These are phyloP conservation scores for Talaromyces wortmannii DNA, from an alignment of 495 filamentous ascomycete genomes.

Conservation along the genomic window DNA sequence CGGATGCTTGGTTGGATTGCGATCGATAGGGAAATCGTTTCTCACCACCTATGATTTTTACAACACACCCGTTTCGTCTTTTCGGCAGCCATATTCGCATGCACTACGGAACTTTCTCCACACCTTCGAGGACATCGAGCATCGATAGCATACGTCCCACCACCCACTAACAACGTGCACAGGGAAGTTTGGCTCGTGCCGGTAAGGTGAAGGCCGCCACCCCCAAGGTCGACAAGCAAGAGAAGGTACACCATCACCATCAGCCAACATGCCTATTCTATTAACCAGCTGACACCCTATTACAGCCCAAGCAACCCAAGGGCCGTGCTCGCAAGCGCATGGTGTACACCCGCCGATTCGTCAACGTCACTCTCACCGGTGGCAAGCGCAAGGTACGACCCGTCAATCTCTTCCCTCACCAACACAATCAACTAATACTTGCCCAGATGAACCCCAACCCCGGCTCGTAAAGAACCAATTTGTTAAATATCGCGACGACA, in stretches of 20 bases:
- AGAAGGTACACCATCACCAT: constrained; percentile 5
- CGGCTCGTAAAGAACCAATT: constrained; percentile 12
- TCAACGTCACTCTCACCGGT: constrained; percentile 97
- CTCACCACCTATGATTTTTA: no score
- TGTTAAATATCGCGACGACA: constrained; percentile 1
- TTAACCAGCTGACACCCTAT: constrained; percentile 7
- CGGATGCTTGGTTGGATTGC: no score
- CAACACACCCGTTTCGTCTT: background rate
- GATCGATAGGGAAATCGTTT: no score
- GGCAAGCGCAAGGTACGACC: constrained; percentile 91
- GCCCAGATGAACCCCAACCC: constrained; percentile 36
- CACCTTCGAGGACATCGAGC: background rate
- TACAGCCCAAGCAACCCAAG: constrained; percentile 67
- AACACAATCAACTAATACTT: background rate
- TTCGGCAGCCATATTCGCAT: background rate
- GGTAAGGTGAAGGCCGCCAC: constrained; percentile 94
- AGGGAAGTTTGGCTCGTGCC: constrained; percentile 8
- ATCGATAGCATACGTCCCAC: background rate
- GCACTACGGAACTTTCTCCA: background rate
- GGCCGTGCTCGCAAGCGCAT: constrained; percentile 98
- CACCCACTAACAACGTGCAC: background rate
- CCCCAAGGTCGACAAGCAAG: constrained; percentile 61
- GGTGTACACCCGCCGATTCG: constrained; percentile 95
- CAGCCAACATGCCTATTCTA: constrained; percentile 5
- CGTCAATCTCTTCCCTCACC: background rate